These are phyloP conservation scores for Podospora sp. DNA, from an alignment of 495 filamentous ascomycete genomes.

Conservation along the genomic window DNA sequence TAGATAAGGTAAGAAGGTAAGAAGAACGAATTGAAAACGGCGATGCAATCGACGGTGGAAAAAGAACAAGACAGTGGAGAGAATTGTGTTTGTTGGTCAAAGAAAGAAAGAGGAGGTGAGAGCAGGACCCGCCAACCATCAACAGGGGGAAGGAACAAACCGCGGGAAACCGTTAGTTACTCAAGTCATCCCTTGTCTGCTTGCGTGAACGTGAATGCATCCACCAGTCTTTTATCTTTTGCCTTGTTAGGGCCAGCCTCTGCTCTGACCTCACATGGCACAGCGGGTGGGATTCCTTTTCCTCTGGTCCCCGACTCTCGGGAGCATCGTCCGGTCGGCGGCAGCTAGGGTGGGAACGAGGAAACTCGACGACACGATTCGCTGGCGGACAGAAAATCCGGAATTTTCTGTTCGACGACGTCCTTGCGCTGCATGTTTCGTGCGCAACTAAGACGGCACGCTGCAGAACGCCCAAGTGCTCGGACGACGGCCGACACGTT, in stretches of 20 bases:
- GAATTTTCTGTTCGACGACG: conserved; percentile 9
- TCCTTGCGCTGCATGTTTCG: conserved; percentile 19
- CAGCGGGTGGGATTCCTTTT: neutral
- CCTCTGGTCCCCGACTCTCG: conserved; percentile 7
- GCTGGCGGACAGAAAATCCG: conserved; percentile 11
- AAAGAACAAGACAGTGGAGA: neutral
- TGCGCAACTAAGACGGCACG: conserved; percentile 1
- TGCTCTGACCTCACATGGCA: neutral
- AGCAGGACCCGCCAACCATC: neutral
- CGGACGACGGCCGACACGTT: neutral
- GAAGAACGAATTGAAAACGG: neutral
- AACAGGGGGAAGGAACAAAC: neutral
- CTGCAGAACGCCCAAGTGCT: neutral
- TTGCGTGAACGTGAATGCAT: conserved; percentile 1
- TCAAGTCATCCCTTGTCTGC: neutral
- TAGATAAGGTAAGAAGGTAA: neutral
- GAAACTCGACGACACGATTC: neutral
- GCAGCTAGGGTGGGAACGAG: neutral
- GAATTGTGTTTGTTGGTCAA: neutral
- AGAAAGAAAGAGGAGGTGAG: neutral
- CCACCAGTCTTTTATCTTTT: neutral
- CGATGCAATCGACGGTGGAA: neutral
- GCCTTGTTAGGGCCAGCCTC: neutral
- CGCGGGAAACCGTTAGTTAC: neutral
- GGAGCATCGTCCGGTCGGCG: conserved; percentile 16